Conservation (phyloP, 2,329 filamentous ascomycete genomes). For the Sodiomyces alkalinus region DNA sequence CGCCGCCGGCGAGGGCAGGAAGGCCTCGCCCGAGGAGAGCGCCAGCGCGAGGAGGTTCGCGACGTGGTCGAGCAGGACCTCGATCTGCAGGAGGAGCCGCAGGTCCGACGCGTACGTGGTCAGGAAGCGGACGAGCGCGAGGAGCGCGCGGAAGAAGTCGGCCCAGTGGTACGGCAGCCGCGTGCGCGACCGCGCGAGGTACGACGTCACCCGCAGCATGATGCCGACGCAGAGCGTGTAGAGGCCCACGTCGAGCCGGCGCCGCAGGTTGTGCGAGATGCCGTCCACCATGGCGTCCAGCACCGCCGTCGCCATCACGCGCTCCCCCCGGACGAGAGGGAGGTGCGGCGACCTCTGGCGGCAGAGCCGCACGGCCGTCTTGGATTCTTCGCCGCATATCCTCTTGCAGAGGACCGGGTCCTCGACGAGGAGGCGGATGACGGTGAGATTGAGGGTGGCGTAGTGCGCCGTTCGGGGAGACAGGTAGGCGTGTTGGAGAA, state of each 20-base stretch:
- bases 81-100: constrained; percentile 50
- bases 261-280: constrained; percentile 84
- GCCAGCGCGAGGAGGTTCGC: constrained; percentile 74
- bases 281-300: constrained; percentile 82
- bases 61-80: constrained; percentile 58
- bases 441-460: constrained; percentile 70
- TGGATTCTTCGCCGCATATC: constrained; percentile 67
- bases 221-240: constrained; percentile 74
- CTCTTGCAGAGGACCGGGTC: constrained; percentile 70
- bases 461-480: constrained; percentile 68
- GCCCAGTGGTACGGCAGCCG: constrained; percentile 87
- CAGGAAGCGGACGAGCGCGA: constrained; percentile 80
- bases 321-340: constrained; percentile 56
- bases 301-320: constrained; percentile 59
- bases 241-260: constrained; percentile 68
- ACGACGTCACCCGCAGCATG: constrained; percentile 67
- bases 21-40: constrained; percentile 75
- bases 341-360: constrained; percentile 79
- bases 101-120: constrained; percentile 75
- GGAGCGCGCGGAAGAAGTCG: constrained; percentile 78
- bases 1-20: constrained; percentile 70
- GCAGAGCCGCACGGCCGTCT: constrained; percentile 64
- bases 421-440: constrained; percentile 74
- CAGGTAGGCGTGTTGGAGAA: constrained; percentile 84
- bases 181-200: constrained; percentile 67